A percentile compares a stretch with the other conserved stretches of the same genome.
phyloP scores from a whole-genome alignment of 306 rosid genomes.

The Astragalus membranaceus region DNA sequence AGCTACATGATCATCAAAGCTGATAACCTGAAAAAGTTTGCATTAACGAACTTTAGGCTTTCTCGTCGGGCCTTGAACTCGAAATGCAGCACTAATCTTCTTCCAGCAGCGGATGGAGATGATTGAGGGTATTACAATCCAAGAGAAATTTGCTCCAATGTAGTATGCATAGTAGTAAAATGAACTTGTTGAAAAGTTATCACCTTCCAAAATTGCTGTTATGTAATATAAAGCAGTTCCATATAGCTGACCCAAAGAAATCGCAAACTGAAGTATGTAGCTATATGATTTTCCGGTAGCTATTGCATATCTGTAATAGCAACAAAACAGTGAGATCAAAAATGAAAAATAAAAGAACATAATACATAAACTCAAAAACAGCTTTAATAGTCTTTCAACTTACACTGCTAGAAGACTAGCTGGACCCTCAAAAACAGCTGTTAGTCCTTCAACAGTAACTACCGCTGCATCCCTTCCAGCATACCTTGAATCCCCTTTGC shows the following conservation, averaged over 20 bases:
- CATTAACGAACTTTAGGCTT: constrained; percentile 63
- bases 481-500: constrained; percentile 97
- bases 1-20: not conserved
- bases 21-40: not conserved
- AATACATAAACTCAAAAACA: no score
- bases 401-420: constrained; percentile 81
- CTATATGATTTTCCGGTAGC: constrained; percentile 64
- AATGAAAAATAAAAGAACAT: not conserved
- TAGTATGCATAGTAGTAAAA: constrained; percentile 72
- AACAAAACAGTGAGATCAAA: not conserved
- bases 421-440: constrained; percentile 78
- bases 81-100: constrained; percentile 51
- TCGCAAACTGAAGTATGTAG: constrained; percentile 73
- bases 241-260: constrained; percentile 82
- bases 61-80: constrained; percentile 44
- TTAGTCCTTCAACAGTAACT: constrained; percentile 70
- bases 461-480: constrained; percentile 64
- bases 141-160: constrained; percentile 59
- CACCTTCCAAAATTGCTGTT: constrained; percentile 74
- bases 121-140: constrained; percentile 69
- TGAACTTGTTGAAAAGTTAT: constrained; percentile 51
- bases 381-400: no score
- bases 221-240: constrained; percentile 63
- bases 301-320: constrained; percentile 65
- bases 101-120: constrained; percentile 70